Evolutionary conservation across 2,329 filamentous ascomycete genomes (phyloP).

Genomic region (Xenoacremonium recifei): DNA sequence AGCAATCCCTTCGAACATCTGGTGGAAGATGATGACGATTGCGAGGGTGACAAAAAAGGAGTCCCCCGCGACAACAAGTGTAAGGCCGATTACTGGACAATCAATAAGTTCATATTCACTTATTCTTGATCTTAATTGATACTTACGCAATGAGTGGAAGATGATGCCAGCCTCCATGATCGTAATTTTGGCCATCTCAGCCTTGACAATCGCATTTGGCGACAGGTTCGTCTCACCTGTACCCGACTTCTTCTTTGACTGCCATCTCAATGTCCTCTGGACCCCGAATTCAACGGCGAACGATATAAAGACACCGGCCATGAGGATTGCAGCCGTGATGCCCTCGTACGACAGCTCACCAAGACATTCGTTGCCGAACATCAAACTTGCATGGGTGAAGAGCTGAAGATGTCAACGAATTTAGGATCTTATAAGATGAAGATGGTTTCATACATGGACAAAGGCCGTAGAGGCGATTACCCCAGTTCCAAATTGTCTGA

Average conservation of each 20-base stretch:
- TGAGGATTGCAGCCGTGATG: conserved; percentile 67
- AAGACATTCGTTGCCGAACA: conserved; percentile 70
- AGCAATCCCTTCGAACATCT: conserved; percentile 75
- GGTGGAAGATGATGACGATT: conserved; percentile 72
- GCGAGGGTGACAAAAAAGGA: conserved; percentile 55
- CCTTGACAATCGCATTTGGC: conserved; percentile 21
- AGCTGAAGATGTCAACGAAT: conserved; percentile 46
- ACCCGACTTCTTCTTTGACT: conserved; percentile 25
- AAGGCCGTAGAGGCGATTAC: conserved; percentile 72
- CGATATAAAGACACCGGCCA: conserved; percentile 71
- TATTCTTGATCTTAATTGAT: too few species aligned
- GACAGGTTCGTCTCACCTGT: conserved; percentile 9
- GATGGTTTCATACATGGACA: conserved; percentile 51
- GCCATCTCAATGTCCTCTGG: conserved; percentile 50
- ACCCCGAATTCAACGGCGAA: conserved; percentile 70
- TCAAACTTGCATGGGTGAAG: conserved; percentile 68
- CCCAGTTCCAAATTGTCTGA: conserved; percentile 74
- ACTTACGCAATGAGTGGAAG: conserved; percentile 68
- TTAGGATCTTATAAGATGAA: too few species aligned
- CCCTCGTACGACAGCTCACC: conserved; percentile 64
- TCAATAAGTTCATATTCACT: too few species aligned
- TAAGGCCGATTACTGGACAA: conserved; percentile 57
- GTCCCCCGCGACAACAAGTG: conserved; percentile 58
- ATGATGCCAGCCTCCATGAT: conserved; percentile 73
- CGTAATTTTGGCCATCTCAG: conserved; percentile 38